These are phyloP conservation scores for Hymenoscyphus scutula DNA, from an alignment of 2,329 filamentous ascomycete species.

Conservation along the genomic window DNA sequence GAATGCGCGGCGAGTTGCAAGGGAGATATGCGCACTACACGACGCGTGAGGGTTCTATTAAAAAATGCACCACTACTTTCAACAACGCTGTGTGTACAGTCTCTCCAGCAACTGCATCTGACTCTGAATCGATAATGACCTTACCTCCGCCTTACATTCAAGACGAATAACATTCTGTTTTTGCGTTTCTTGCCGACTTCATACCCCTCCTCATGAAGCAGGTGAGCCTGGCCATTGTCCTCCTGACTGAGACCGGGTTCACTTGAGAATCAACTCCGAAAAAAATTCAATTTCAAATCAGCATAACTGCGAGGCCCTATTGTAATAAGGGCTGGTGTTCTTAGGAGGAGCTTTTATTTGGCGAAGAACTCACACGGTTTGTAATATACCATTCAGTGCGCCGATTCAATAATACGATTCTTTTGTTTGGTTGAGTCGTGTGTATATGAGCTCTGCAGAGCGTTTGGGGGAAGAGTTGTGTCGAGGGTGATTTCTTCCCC, in stretches of 20 bases:
- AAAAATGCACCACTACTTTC: not conserved
- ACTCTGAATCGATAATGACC: not conserved
- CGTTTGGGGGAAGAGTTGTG: not conserved
- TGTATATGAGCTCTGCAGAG: not conserved
- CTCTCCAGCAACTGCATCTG: not conserved
- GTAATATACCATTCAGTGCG: not conserved
- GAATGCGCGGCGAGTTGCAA: not conserved
- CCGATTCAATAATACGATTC: not conserved
- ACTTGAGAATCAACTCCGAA: not conserved
- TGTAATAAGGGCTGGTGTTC: not conserved
- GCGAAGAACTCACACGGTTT: not conserved
- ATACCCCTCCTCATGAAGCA: not conserved
- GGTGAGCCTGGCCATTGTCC: not conserved
- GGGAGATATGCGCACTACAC: not conserved
- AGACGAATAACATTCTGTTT: not conserved
- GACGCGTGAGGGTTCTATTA: not conserved
- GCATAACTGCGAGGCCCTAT: not conserved
- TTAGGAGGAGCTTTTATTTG: not conserved
- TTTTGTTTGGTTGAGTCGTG: not conserved
- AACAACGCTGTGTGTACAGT: not conserved
- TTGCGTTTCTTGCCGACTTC: not conserved
- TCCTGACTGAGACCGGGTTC: not conserved
- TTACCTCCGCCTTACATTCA: not conserved
- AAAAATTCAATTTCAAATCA: not conserved
- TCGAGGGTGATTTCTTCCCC: not conserved